Evolutionary conservation across 2,329 filamentous ascomycete genomes (phyloP).

Genomic region (Xylariales sp.): DNA sequence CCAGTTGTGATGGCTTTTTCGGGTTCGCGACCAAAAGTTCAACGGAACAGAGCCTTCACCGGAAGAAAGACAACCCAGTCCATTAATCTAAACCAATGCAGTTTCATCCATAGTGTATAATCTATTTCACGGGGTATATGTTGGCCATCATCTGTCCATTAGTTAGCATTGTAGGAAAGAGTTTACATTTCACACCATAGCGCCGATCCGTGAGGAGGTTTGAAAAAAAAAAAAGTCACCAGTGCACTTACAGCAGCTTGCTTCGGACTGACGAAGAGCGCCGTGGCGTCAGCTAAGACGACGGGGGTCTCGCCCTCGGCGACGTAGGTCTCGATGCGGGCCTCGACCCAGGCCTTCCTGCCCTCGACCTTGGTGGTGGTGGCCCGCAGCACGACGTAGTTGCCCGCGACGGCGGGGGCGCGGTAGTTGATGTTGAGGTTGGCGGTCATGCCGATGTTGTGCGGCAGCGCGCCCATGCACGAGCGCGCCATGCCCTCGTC

Average conservation of each 20-base stretch:
- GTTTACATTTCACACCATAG: no score
- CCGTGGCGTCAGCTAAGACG: conserved; percentile 77
- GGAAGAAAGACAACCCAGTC: no score
- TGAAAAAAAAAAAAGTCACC: no score
- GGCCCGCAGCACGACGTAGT: conserved; percentile 73
- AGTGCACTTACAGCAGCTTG: conserved; percentile 69
- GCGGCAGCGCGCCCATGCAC: conserved; percentile 83
- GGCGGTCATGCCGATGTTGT: conserved; percentile 82
- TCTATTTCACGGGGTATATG: conserved; percentile 21
- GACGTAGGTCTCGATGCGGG: conserved; percentile 74
- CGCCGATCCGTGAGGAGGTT: no score
- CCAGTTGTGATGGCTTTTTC: no score
- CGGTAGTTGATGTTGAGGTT: conserved; percentile 81
- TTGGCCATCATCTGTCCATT: conserved; percentile 29
- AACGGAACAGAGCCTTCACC: no score
- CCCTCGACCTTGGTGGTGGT: conserved; percentile 84
- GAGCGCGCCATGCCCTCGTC: conserved; percentile 87
- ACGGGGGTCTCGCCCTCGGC: conserved; percentile 56
- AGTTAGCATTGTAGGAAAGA: no score
- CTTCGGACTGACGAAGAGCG: conserved; percentile 84
- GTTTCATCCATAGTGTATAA: no score
- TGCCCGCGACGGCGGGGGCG: conserved; percentile 69
- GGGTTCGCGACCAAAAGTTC: no score
- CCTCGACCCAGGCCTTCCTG: conserved; percentile 91
- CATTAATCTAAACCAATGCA: no score